phyloP scores from a whole-genome alignment of 2,329 filamentous ascomycete species.

The Cladosporium colombiae region DNA sequence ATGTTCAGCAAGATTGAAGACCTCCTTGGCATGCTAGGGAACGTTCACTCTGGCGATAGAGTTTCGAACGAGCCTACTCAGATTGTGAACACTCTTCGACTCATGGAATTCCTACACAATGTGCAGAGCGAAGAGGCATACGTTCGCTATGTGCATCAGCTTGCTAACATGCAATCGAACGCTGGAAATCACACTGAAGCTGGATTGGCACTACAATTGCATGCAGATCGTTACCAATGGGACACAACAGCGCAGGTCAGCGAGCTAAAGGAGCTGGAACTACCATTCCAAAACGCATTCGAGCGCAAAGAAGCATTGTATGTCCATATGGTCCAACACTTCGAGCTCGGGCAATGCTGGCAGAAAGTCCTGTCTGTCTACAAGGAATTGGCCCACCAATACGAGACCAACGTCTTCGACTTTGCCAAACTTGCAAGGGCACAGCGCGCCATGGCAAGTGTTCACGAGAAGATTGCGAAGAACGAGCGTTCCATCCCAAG shows the following conservation, averaged over 20 bases:
- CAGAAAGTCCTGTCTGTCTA: constrained; percentile 84
- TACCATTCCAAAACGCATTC: constrained; percentile 82
- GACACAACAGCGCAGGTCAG: constrained; percentile 68
- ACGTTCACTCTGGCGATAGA: constrained; percentile 76
- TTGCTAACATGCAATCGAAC: constrained; percentile 74
- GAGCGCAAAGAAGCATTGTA: constrained; percentile 91
- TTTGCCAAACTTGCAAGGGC: constrained; percentile 88
- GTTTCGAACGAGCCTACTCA: constrained; percentile 67
- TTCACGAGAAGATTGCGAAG: constrained; percentile 85
- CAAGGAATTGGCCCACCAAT: constrained; percentile 86
- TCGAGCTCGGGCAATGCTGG: constrained; percentile 94
- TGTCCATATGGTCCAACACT: constrained; percentile 92
- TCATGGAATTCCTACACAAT: constrained; percentile 96
- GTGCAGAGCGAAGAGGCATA: constrained; percentile 98
- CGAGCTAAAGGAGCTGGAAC: constrained; percentile 70
- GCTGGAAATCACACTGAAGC: constrained; percentile 82
- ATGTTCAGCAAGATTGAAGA: constrained; percentile 85
- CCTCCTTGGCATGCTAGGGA: constrained; percentile 85
- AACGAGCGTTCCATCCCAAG: constrained; percentile 76
- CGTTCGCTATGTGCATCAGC: constrained; percentile 90
- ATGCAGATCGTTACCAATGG: constrained; percentile 93
- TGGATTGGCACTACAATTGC: constrained; percentile 82
- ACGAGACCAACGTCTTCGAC: constrained; percentile 86
- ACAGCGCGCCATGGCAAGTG: constrained; percentile 85
- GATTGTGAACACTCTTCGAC: constrained; percentile 81